Evolutionary conservation across 2,329 filamentous ascomycete genomes (phyloP).

Genomic region (Emmonsiellopsis sp.): DNA sequence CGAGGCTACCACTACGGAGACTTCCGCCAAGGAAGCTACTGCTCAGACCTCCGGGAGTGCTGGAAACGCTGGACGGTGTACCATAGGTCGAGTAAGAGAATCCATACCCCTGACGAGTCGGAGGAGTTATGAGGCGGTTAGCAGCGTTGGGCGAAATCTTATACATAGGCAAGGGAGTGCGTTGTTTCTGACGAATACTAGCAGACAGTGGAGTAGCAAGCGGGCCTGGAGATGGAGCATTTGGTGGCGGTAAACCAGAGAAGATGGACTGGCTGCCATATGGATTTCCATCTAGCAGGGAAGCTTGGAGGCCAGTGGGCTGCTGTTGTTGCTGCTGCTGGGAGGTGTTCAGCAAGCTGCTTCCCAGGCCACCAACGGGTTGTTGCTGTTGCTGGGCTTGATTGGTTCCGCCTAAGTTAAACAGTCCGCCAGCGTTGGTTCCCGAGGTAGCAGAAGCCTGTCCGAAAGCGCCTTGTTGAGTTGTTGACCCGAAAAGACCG

Average conservation of each 20-base stretch:
- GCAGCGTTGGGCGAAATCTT: conserved; percentile 75
- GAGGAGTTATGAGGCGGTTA: conserved; percentile 70
- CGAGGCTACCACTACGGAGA: conserved; percentile 38
- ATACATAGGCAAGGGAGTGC: conserved; percentile 73
- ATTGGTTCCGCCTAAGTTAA: conserved; percentile 6
- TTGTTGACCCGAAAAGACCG: conserved; percentile 42
- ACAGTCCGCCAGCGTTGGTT: conserved; percentile 12
- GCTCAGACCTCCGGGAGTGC: conserved; percentile 58
- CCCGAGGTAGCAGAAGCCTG: conserved; percentile 18
- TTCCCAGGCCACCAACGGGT: conserved; percentile 31
- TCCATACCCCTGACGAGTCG: conserved; percentile 71
- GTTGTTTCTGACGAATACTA: conserved; percentile 65
- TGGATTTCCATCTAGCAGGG: conserved; percentile 72
- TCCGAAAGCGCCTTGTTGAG: conserved; percentile 19
- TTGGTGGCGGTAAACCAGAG: conserved; percentile 55
- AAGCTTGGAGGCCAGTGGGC: conserved; percentile 55
- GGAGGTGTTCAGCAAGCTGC: conserved; percentile 38
- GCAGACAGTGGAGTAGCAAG: conserved; percentile 81
- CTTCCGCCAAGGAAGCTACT: conserved; percentile 50
- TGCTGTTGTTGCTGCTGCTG: conserved; percentile 23
- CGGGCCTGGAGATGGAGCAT: conserved; percentile 66
- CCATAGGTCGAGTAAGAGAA: conserved; percentile 91
- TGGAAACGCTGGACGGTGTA: conserved; percentile 61
- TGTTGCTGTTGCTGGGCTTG: conserved; percentile 24
- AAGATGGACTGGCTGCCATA: conserved; percentile 88